Conservation (phyloP, 176 grass and related monocot species). For the Pontederia crassipes region DNA sequence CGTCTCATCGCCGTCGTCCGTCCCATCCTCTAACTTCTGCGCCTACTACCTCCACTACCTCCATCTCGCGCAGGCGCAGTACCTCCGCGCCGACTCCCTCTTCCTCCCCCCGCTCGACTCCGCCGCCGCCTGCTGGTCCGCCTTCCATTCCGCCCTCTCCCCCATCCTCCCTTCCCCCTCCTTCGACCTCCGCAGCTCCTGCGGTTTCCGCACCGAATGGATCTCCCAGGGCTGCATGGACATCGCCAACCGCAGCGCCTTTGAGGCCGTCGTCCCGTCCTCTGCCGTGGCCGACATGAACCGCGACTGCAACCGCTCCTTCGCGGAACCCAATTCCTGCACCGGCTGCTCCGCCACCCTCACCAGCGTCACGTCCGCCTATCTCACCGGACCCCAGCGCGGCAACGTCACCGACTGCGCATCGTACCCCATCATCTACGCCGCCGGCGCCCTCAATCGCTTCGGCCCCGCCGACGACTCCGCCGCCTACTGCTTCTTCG, state of each 20-base stretch:
- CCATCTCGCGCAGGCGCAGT: slow-evolving; percentile 36
- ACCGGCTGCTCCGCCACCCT: slow-evolving; percentile 56
- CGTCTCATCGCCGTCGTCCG: slow-evolving; percentile 11
- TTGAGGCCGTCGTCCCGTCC: slow-evolving; percentile 35
- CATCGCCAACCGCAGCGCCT: slow-evolving; percentile 39
- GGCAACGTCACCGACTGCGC: slow-evolving; percentile 46
- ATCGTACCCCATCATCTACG: slow-evolving; percentile 65
- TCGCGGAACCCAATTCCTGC: slow-evolving; percentile 34
- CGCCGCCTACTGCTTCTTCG: slow-evolving; percentile 61
- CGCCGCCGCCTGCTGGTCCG: slow-evolving; percentile 19
- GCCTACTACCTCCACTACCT: slow-evolving; percentile 23
- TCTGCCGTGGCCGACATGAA: slow-evolving; percentile 35
- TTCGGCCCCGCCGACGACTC: slow-evolving; percentile 28
- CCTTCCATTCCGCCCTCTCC: slow-evolving; percentile 24
- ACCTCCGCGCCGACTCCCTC: slow-evolving; percentile 32
- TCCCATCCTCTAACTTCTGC: slow-evolving; percentile 28
- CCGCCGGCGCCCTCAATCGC: slow-evolving; percentile 34
- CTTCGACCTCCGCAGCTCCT: slow-evolving; percentile 37
- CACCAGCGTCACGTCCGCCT: slow-evolving; percentile 39
- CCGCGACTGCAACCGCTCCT: slow-evolving; percentile 47
- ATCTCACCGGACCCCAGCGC: slow-evolving; percentile 28
- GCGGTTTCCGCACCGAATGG: slow-evolving; percentile 37
- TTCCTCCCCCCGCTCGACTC: slow-evolving; percentile 34
- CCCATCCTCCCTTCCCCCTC: slow-evolving; percentile 5
- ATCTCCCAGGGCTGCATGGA: slow-evolving; percentile 49